Conservation (phyloP, 176 grass and related monocot species). For the Oryza nivara region DNA sequence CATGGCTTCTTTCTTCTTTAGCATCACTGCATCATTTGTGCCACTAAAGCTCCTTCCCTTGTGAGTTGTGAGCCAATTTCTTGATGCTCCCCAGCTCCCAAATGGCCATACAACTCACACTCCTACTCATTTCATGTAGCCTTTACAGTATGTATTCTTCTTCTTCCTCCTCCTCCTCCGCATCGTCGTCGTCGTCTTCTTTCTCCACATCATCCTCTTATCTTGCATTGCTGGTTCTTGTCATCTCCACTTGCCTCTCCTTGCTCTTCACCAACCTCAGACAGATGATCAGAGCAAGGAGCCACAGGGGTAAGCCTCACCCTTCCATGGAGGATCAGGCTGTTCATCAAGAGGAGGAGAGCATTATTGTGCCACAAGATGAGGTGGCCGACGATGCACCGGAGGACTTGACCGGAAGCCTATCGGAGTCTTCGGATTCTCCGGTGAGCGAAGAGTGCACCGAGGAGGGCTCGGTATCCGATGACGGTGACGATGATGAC, state of each 20-base stretch:
- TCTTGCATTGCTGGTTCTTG: constrained; percentile 61
- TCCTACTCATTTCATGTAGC: constrained; percentile 78
- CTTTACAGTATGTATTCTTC: constrained; percentile 69
- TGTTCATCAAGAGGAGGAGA: constrained; percentile 42
- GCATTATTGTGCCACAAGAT: constrained; percentile 37
- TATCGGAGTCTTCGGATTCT: constrained; percentile 33
- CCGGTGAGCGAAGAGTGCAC: constrained; percentile 17
- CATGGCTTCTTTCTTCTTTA: constrained; percentile 59
- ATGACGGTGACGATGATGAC: constrained; percentile 21
- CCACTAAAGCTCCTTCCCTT: constrained; percentile 42
- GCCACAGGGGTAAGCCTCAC: constrained; percentile 30
- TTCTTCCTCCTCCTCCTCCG: not conserved
- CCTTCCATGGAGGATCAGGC: constrained; percentile 37
- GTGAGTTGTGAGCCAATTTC: constrained; percentile 21
- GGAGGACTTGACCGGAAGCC: constrained; percentile 11
- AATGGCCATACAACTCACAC: constrained; percentile 64
- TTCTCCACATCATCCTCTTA: constrained; percentile 50
- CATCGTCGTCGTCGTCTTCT: constrained; percentile 37
- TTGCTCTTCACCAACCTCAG: constrained; percentile 62
- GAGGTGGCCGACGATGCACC: constrained; percentile 14
- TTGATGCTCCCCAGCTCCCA: constrained; percentile 62
- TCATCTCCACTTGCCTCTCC: constrained; percentile 63
- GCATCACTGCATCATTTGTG: constrained; percentile 47
- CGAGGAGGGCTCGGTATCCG: constrained; percentile 36
- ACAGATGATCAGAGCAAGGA: constrained; percentile 42